A percentile compares a stretch with the other conserved stretches of the same genome.
These are phyloP conservation scores for Ambrosia trifida DNA, from an alignment of 129 eudicot genomes.

Conservation along the genomic window DNA sequence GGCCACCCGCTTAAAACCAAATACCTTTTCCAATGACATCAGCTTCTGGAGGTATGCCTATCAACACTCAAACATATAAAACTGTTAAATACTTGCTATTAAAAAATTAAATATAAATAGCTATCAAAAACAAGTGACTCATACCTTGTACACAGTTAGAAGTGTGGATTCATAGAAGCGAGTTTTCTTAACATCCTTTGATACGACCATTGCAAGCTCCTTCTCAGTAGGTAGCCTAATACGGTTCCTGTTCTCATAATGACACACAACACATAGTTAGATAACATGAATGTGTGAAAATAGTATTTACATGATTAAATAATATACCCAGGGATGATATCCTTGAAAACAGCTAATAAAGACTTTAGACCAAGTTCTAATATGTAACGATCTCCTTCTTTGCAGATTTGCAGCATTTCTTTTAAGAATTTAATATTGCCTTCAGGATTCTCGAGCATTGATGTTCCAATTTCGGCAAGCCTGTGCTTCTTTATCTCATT, in stretches of 20 bases:
- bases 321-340: slow-evolving; percentile 92
- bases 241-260: slow-evolving; percentile 61
- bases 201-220: slow-evolving; percentile 85
- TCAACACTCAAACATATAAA: slow-evolving; percentile 13
- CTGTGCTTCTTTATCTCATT: slow-evolving; percentile 55
- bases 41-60: slow-evolving; percentile 85
- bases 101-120: background rate
- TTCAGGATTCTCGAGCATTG: slow-evolving; percentile 84
- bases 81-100: background rate
- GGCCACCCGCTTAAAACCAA: slow-evolving; percentile 62
- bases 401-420: slow-evolving; percentile 83
- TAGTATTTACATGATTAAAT: background rate
- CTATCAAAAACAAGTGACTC: slow-evolving; percentile 1
- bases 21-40: slow-evolving; percentile 50
- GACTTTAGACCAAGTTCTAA: slow-evolving; percentile 68
- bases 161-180: slow-evolving; percentile 87
- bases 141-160: slow-evolving; percentile 78
- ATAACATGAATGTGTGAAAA: slow-evolving; percentile 12
- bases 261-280: background rate
- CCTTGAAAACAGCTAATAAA: slow-evolving; percentile 85
- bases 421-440: slow-evolving; percentile 66
- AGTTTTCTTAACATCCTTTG: slow-evolving; percentile 74
- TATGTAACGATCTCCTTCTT: slow-evolving; percentile 58
- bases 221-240: slow-evolving; percentile 96
- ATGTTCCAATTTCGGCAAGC: slow-evolving; percentile 89